A percentile compares a stretch with the other conserved stretches of the same genome.
Evolutionary conservation across 768 basidiomycete species (phyloP).

Genomic region (Trichaptum fuscoviolaceum): DNA sequence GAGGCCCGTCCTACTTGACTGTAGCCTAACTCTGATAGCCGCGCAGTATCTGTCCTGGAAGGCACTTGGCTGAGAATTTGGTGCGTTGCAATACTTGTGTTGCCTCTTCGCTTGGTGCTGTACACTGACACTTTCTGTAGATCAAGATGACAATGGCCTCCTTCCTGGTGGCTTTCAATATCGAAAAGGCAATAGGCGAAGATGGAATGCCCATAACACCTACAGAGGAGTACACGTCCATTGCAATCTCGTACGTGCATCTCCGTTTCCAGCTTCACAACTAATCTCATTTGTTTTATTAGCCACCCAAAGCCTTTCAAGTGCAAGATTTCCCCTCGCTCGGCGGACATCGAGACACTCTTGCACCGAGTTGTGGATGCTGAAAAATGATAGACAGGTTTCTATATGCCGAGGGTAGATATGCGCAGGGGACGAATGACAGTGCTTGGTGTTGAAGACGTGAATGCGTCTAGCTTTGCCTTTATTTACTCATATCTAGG

Average conservation of each 20-base stretch:
- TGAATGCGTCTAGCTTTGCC: too few species aligned
- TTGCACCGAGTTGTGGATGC: slow-evolving; percentile 36
- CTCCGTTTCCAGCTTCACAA: not conserved
- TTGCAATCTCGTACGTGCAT: slow-evolving; percentile 41
- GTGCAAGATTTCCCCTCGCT: slow-evolving; percentile 41
- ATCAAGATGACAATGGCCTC: slow-evolving; percentile 42
- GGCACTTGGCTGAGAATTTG: slow-evolving; percentile 41
- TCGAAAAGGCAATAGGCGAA: slow-evolving; percentile 36
- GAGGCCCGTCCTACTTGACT: slow-evolving; percentile 10
- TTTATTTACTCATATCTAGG: too few species aligned
- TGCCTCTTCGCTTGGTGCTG: not conserved
- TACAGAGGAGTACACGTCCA: slow-evolving; percentile 32
- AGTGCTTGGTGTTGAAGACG: not conserved
- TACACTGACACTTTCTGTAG: slow-evolving; percentile 13
- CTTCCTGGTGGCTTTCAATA: slow-evolving; percentile 41
- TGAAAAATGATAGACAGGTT: slow-evolving; percentile 38
- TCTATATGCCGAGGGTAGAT: not conserved
- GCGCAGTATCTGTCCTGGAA: slow-evolving; percentile 40
- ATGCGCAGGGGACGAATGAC: not conserved
- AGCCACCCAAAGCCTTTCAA: slow-evolving; percentile 50
- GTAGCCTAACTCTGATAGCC: not conserved
- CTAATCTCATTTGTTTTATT: slow-evolving; percentile 2
- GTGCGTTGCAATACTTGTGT: not conserved
- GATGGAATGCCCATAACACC: slow-evolving; percentile 37
- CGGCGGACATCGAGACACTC: slow-evolving; percentile 2